Percentiles rank a stretch among this genome's conserved stretches.
Evolutionary conservation across 345 rosid species (phyloP).

Genomic region (Conringia planisiliqua): DNA sequence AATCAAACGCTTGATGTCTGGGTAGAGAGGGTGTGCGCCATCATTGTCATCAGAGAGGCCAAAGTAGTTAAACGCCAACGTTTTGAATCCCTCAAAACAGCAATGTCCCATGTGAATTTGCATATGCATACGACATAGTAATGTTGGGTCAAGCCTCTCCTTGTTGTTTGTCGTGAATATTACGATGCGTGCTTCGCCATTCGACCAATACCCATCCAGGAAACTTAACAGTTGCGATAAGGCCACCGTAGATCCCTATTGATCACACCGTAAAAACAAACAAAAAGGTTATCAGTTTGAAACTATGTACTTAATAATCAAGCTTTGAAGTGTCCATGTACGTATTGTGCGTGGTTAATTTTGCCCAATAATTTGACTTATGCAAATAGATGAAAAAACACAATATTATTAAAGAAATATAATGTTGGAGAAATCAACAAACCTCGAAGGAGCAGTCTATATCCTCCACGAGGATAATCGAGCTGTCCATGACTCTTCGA

Average conservation of each 20-base stretch:
- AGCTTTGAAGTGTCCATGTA: neutral
- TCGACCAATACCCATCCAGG: constrained; percentile 54
- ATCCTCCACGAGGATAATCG: constrained; percentile 54
- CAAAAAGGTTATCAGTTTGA: neutral
- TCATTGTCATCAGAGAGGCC: constrained; percentile 10
- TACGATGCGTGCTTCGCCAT: constrained; percentile 55
- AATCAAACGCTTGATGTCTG: constrained; percentile 1
- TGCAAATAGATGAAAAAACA: too few relatives aligned
- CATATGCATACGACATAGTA: constrained; percentile 61
- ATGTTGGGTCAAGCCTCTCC: constrained; percentile 55
- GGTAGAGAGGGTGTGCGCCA: neutral
- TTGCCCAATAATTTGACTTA: too few relatives aligned
- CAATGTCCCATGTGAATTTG: constrained; percentile 58
- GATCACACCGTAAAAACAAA: neutral
- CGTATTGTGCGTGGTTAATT: too few relatives aligned
- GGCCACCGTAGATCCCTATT: constrained; percentile 25
- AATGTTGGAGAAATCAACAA: neutral
- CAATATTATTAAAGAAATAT: too few relatives aligned
- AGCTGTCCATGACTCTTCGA: constrained; percentile 31
- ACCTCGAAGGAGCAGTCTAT: constrained; percentile 42
- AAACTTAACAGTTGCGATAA: constrained; percentile 48
- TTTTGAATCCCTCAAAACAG: constrained; percentile 39
- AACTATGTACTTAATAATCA: neutral
- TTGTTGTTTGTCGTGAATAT: constrained; percentile 61
- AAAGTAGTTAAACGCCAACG: constrained; percentile 40